Conservation (phyloP, 2,329 filamentous ascomycete species). For the Aspergillus sp. region DNA sequence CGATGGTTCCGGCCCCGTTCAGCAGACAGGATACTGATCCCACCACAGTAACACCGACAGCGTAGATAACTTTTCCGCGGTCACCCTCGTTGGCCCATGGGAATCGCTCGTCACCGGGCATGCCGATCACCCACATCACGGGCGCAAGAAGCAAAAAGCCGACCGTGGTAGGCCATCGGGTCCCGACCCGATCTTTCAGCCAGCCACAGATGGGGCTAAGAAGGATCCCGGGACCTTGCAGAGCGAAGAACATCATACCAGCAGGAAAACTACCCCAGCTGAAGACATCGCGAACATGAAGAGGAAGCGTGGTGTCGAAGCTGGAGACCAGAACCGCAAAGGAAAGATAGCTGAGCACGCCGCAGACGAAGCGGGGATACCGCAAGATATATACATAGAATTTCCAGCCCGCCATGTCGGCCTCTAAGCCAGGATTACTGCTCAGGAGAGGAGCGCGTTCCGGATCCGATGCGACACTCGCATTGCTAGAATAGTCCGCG, state of each 20-base stretch:
- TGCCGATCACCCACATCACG: constrained; percentile 31
- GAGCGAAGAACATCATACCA: constrained; percentile 58
- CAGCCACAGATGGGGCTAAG: constrained; percentile 60
- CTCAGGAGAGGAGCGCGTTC: constrained; percentile 17
- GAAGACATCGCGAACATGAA: constrained; percentile 57
- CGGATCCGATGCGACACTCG: neutral
- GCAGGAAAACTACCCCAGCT: constrained; percentile 57
- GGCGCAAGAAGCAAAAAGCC: constrained; percentile 28
- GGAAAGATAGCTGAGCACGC: constrained; percentile 48
- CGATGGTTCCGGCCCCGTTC: constrained; percentile 32
- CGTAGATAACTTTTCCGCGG: constrained; percentile 27
- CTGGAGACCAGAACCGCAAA: constrained; percentile 55
- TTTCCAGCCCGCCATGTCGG: constrained; percentile 9
- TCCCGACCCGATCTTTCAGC: constrained; percentile 35
- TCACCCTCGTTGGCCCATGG: constrained; percentile 25
- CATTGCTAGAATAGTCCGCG: neutral
- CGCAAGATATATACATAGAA: constrained; percentile 44
- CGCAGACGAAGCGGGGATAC: constrained; percentile 46
- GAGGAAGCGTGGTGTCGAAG: constrained; percentile 59
- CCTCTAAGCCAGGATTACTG: neutral
- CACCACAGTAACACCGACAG: constrained; percentile 18
- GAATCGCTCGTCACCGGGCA: constrained; percentile 31
- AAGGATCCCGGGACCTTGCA: constrained; percentile 62
- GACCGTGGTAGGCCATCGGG: constrained; percentile 25
- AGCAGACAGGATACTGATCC: constrained; percentile 28